Conservation (phyloP, 1,139 yeast genomes). For the Candida frijolesensis region DNA sequence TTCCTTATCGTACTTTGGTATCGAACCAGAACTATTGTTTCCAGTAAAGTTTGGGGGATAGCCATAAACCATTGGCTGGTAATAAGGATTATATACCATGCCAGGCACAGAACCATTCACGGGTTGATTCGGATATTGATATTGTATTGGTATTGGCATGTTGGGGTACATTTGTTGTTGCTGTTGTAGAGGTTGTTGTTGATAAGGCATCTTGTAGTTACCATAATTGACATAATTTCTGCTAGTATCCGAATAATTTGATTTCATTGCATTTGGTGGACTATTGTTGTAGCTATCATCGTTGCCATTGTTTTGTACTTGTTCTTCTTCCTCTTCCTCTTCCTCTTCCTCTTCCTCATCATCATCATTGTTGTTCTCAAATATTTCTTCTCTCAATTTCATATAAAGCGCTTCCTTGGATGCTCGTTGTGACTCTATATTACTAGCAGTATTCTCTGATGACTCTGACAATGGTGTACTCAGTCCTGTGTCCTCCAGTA, state of each 20-base stretch:
- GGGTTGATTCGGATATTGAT: slow-evolving; percentile 10
- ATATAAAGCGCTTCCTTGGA: slow-evolving; percentile 44
- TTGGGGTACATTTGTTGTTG: slow-evolving; percentile 7
- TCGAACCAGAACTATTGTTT: slow-evolving; percentile 5
- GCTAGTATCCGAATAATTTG: background rate
- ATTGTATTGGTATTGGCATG: slow-evolving; percentile 9
- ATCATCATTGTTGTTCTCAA: slow-evolving; percentile 29
- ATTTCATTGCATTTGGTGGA: background rate
- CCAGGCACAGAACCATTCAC: slow-evolving; percentile 9
- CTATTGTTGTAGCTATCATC: slow-evolving; percentile 1
- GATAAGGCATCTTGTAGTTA: slow-evolving; percentile 8
- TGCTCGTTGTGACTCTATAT: slow-evolving; percentile 27
- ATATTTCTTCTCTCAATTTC: slow-evolving; percentile 48
- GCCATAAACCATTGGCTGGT: slow-evolving; percentile 7
- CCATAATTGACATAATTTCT: background rate
- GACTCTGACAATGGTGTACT: slow-evolving; percentile 11
- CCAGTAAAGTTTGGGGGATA: slow-evolving; percentile 6
- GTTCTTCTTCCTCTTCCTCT: slow-evolving; percentile 17
- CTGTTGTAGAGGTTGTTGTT: slow-evolving; percentile 8
- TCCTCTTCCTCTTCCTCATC: slow-evolving; percentile 29
- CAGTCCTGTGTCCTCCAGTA: slow-evolving; percentile 11
- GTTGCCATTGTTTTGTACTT: slow-evolving; percentile 7
- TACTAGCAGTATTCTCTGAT: slow-evolving; percentile 9
- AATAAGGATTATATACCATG: slow-evolving; percentile 14
- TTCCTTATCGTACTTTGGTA: slow-evolving; percentile 28